A percentile compares a stretch with the other conserved stretches of the same genome.
Evolutionary conservation across 768 basidiomycete genomes (phyloP).

Genomic region (Boletus bicolor): DNA sequence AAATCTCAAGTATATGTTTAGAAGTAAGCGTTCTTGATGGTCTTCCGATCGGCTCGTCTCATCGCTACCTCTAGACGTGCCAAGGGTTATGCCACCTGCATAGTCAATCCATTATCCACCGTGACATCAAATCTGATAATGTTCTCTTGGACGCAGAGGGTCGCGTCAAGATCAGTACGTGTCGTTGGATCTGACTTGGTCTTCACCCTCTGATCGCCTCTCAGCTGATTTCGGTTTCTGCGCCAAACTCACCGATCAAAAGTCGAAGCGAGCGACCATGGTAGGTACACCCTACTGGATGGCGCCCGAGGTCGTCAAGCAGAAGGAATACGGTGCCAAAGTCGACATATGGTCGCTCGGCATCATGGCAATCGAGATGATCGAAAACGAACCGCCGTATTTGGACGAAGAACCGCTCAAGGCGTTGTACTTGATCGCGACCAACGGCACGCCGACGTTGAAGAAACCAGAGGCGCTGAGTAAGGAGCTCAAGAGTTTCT

Average conservation of each 20-base stretch:
- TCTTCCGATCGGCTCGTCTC: background rate
- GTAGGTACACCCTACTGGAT: conserved; percentile 98
- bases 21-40: conserved; percentile 58
- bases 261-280: conserved; percentile 98
- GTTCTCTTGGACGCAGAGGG: conserved; percentile 91
- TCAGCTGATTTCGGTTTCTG: conserved; percentile 96
- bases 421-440: conserved; percentile 93
- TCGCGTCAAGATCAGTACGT: conserved; percentile 95
- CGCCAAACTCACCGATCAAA: conserved; percentile 93
- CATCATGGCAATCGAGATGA: conserved; percentile 99
- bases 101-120: conserved; percentile 91
- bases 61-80: conserved; percentile 64
- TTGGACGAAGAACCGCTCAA: conserved; percentile 93
- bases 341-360: conserved; percentile 97
- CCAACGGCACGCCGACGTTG: conserved; percentile 96
- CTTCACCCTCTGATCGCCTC: conserved; percentile 4
- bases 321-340: conserved; percentile 95
- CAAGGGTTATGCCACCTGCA: conserved; percentile 92
- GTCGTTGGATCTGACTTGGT: background rate
- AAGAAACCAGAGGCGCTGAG: conserved; percentile 94
- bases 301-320: conserved; percentile 98
- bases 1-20: conserved; percentile 86
- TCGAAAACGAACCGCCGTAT: conserved; percentile 96
- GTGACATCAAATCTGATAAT: conserved; percentile 97
- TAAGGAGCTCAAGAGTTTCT: conserved; percentile 89